These are phyloP conservation scores for Boletus subcaerulescens DNA, from an alignment of 768 basidiomycete genomes.

Conservation along the genomic window DNA sequence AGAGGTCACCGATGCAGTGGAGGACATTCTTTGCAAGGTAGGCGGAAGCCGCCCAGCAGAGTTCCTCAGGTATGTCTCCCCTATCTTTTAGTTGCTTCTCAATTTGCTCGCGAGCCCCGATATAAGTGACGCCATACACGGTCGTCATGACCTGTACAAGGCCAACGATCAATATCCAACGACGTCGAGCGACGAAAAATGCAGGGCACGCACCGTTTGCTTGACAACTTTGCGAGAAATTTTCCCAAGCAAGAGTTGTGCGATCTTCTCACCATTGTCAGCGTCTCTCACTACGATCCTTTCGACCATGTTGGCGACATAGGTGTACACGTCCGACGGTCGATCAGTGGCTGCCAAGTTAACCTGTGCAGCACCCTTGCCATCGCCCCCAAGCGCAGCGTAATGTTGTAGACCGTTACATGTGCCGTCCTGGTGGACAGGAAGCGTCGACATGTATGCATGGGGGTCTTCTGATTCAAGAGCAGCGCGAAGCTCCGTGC, in stretches of 20 bases:
- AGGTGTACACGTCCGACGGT: conserved; percentile 94
- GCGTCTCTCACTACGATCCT: conserved; percentile 56
- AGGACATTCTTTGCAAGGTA: conserved; percentile 84
- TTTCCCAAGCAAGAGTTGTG: conserved; percentile 66
- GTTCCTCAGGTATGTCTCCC: conserved; percentile 66
- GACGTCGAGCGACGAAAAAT: not conserved
- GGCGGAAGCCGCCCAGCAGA: conserved; percentile 68
- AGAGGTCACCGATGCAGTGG: conserved; percentile 84
- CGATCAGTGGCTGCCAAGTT: conserved; percentile 81
- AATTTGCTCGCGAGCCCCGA: conserved; percentile 94
- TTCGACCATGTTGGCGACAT: conserved; percentile 86
- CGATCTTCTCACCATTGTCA: conserved; percentile 48
- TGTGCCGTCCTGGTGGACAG: conserved; percentile 96
- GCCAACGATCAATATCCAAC: not conserved
- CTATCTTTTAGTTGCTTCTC: conserved; percentile 81
- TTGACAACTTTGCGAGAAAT: conserved; percentile 94
- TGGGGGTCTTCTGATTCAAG: conserved; percentile 65
- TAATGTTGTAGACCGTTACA: conserved; percentile 99
- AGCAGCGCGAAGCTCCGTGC: conserved; percentile 83
- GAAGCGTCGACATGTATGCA: conserved; percentile 63
- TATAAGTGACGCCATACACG: conserved; percentile 94
- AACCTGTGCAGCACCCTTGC: conserved; percentile 84
- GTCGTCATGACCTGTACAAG: conserved; percentile 87
- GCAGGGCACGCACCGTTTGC: conserved; percentile 67
- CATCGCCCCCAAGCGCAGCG: conserved; percentile 94